Evolutionary conservation across 768 basidiomycete species (phyloP), one percentile per base, ranked within the genome.

Genomic region (Russula olivacea): DNA sequence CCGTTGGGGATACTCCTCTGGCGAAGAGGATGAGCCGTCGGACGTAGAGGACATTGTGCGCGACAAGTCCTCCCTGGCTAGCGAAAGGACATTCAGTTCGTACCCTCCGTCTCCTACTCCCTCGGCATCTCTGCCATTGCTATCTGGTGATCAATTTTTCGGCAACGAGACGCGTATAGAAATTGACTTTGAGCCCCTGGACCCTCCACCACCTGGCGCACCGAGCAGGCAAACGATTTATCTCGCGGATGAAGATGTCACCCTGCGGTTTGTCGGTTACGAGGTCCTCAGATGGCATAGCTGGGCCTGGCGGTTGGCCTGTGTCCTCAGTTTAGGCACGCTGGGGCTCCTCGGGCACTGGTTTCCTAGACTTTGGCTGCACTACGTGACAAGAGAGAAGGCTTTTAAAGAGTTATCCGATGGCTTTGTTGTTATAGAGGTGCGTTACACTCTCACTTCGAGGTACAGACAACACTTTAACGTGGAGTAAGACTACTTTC

Each of bases 1-100:
- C 66, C 81, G 90, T n/a, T 94, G 92, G 92, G 92, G 92, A 4
- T 94, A 93, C 74, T 85, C 88, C n/a, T 93, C 92, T 3, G 89
- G 83, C 25, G 92, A 94, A 70, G 89, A 82, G 61, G 81, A 88
- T 69, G 83, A 84, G 25, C 78, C 77, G 23, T 78, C 81, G 14
- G 76, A 74, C 4, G 71, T 68, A 28, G 80, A 78, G 36, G 28
- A 74, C 68, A 50, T 73, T 73, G 34, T 73, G 58, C 70, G 72
- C 14, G 76, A 77, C 48, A 71, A 73, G 23, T 83, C 80, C 11
- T 74, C 61, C 1, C 65, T 68, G n/a, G 66, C 70, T 32, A 83
- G 80, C 25, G 87, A 89, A 58, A 80, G 88, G 75, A 80, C 84
- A 47, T 90, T 87, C 70, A 86, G 84, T 65, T 91, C 88, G 17